Evolutionary conservation across 495 filamentous ascomycete genomes (phyloP).

Genomic region (Halenospora varia): DNA sequence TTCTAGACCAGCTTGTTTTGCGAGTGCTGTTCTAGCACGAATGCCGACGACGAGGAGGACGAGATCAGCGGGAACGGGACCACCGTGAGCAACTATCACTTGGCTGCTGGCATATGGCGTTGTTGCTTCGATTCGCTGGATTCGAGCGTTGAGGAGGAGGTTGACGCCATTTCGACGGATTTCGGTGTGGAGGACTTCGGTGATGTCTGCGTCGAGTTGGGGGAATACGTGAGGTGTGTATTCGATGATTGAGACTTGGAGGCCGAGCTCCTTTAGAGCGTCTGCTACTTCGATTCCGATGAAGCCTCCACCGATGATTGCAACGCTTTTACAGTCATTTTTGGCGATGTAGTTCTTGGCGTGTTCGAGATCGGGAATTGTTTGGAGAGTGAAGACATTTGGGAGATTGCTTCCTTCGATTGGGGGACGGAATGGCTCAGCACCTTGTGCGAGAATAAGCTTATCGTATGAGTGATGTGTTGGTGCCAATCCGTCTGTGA

Average conservation of each 20-base stretch:
- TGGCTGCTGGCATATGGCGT: not conserved
- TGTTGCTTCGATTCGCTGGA: constrained; percentile 16
- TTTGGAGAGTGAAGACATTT: constrained; percentile 29
- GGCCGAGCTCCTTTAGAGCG: constrained; percentile 17
- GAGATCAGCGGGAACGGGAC: constrained; percentile 16
- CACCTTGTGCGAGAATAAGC: constrained; percentile 26
- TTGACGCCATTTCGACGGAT: constrained; percentile 21
- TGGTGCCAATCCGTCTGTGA: constrained; percentile 7
- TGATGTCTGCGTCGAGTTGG: constrained; percentile 27
- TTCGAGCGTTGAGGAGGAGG: constrained; percentile 15
- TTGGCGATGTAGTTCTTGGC: constrained; percentile 18
- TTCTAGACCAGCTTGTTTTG: constrained; percentile 22
- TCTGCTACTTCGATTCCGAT: constrained; percentile 34
- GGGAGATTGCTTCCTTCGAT: constrained; percentile 17
- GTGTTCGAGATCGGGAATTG: constrained; percentile 24
- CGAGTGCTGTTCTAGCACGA: constrained; percentile 21
- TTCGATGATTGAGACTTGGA: constrained; percentile 26
- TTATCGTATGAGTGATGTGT: constrained; percentile 25
- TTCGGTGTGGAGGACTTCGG: constrained; percentile 24
- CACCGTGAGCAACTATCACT: constrained; percentile 3
- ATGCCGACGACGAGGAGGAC: constrained; percentile 25
- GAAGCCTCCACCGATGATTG: constrained; percentile 30
- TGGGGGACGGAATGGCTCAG: constrained; percentile 17
- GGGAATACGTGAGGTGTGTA: constrained; percentile 26
- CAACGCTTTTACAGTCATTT: constrained; percentile 11